Evolutionary conservation across 192 early-diverging fungal genomes (phyloP).

Genomic region (Endogone sp.): DNA sequence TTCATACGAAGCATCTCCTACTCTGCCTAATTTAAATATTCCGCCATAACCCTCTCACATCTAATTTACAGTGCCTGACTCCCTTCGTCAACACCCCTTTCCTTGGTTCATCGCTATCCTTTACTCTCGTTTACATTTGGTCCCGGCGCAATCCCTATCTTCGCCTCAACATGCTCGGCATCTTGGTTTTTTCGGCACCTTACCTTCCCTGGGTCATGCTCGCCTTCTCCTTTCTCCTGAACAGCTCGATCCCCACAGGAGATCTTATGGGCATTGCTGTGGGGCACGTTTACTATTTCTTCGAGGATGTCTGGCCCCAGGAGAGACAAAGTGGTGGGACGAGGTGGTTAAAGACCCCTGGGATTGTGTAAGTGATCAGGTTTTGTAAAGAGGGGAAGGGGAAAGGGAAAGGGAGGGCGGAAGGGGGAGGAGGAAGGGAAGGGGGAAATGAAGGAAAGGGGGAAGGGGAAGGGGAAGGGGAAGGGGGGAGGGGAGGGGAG

Average conservation of each 20-base stretch:
- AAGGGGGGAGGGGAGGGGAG: too few species aligned
- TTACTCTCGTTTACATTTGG: slow-evolving; percentile 94
- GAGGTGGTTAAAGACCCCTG: slow-evolving; percentile 50
- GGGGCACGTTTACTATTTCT: slow-evolving; percentile 94
- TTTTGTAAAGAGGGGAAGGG: neutral
- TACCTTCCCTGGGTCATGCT: slow-evolving; percentile 90
- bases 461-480: neutral
- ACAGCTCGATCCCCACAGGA: slow-evolving; percentile 68
- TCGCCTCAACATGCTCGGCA: slow-evolving; percentile 82
- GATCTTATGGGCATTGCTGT: slow-evolving; percentile 84
- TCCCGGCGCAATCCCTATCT: slow-evolving; percentile 91
- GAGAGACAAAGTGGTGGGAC: slow-evolving; percentile 55
- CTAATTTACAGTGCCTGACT: slow-evolving; percentile 16
- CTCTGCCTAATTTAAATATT: slow-evolving; percentile 4
- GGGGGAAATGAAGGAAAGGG: neutral
- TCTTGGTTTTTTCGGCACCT: slow-evolving; percentile 89
- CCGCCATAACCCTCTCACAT: neutral
- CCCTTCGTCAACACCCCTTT: slow-evolving; percentile 68
- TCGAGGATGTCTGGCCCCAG: slow-evolving; percentile 91
- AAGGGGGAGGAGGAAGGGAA: too few species aligned
- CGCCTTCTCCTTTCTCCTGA: slow-evolving; percentile 81
- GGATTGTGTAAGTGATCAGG: slow-evolving; percentile 40
- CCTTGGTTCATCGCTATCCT: slow-evolving; percentile 76
- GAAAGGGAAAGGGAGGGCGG: too few species aligned
- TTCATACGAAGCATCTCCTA: slow-evolving; percentile 2